Evolutionary conservation across 768 basidiomycete species (phyloP).

Genomic region (Terana coerulea): DNA sequence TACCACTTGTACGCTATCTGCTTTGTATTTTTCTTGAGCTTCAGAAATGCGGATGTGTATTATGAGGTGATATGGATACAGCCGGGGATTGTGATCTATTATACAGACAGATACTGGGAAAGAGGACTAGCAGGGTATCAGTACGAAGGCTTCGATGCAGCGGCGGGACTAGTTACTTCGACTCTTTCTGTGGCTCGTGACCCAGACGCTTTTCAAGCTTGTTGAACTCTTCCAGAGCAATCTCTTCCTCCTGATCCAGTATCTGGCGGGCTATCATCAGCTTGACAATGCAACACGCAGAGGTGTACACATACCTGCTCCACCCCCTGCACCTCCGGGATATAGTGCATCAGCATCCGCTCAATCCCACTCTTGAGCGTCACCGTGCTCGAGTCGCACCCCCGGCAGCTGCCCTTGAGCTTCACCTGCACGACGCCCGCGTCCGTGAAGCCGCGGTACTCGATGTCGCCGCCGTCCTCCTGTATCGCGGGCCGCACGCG

Average conservation of each 20-base stretch:
- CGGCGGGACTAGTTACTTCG: constrained; percentile 37
- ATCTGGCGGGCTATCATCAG: constrained; percentile 46
- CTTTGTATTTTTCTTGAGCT: too few species aligned
- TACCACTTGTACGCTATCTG: too few species aligned
- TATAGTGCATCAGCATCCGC: constrained; percentile 98
- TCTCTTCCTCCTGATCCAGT: constrained; percentile 82
- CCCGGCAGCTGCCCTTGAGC: constrained; percentile 95
- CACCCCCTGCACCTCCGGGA: constrained; percentile 91
- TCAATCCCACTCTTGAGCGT: constrained; percentile 97
- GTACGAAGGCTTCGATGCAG: constrained; percentile 5
- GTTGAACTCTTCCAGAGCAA: constrained; percentile 84
- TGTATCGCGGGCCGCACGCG: constrained; percentile 94
- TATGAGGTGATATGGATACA: constrained; percentile 1
- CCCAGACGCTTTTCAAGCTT: constrained; percentile 77
- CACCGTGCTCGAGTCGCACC: constrained; percentile 90
- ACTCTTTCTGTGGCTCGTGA: constrained; percentile 34
- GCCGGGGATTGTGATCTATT: constrained; percentile 12
- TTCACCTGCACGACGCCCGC: constrained; percentile 82
- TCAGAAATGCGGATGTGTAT: not conserved
- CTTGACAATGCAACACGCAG: not conserved
- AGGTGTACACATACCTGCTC: constrained; percentile 58
- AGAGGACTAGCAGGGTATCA: constrained; percentile 47
- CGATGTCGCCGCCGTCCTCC: constrained; percentile 99
- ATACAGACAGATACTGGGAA: constrained; percentile 82
- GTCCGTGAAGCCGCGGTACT: constrained; percentile 88